phyloP scores from a whole-genome alignment of 2,329 filamentous ascomycete species.

The Fusarium coicis region DNA sequence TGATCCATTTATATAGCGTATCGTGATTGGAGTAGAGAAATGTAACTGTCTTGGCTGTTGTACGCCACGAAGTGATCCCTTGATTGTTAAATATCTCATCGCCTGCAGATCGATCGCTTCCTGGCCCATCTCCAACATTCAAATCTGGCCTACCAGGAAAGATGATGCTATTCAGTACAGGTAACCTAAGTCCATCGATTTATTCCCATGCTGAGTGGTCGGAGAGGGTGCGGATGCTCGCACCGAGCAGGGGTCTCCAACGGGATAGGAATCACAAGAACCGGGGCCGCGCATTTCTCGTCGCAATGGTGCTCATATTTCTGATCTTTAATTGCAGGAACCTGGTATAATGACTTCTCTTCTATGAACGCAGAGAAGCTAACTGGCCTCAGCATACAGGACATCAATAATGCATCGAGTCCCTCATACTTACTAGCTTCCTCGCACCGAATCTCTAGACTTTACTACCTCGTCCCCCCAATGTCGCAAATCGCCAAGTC shows the following conservation, averaged over 20 bases:
- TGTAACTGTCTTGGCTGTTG: neutral
- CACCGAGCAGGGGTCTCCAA: neutral
- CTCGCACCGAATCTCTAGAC: conserved; percentile 2
- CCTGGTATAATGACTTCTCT: neutral
- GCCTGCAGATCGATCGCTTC: no score
- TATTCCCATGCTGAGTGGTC: neutral
- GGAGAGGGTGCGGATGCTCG: conserved; percentile 2
- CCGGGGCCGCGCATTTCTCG: conserved; percentile 6
- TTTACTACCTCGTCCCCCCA: conserved; percentile 40
- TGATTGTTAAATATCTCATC: neutral
- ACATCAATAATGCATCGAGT: neutral
- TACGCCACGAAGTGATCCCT: neutral
- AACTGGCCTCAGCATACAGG: neutral
- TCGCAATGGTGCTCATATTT: conserved; percentile 1
- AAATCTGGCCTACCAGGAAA: neutral
- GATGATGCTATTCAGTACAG: neutral
- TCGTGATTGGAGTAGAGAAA: neutral
- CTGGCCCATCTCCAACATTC: neutral
- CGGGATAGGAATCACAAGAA: neutral
- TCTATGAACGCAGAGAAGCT: neutral
- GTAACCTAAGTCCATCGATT: neutral
- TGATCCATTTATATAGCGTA: no score
- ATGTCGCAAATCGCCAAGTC: conserved; percentile 13
- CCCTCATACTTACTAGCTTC: conserved; percentile 2
- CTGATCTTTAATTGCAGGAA: conserved; percentile 8